These are phyloP conservation scores for Colletotrichum karsti DNA, from an alignment of 2,329 filamentous ascomycete species.

Conservation along the genomic window DNA sequence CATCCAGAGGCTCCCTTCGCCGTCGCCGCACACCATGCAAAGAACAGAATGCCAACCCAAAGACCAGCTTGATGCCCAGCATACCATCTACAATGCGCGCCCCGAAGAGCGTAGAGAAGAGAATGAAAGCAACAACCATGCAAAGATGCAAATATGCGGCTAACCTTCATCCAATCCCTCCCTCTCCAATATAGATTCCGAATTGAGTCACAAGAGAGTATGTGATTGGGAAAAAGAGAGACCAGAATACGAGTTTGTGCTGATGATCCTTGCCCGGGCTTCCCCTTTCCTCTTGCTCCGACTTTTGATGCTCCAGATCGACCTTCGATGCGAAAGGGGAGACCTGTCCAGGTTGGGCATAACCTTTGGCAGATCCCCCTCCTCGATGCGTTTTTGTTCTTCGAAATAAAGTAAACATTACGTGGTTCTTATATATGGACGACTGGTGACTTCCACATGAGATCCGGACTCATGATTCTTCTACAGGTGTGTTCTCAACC, in stretches of 20 bases:
- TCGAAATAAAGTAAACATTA: slow-evolving; percentile 30
- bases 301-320: background rate
- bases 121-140: background rate
- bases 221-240: no score
- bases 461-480: slow-evolving; percentile 28
- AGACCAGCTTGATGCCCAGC: slow-evolving; percentile 25
- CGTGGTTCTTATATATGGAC: slow-evolving; percentile 28
- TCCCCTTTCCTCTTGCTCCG: background rate
- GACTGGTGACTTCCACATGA: slow-evolving; percentile 14
- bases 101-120: background rate
- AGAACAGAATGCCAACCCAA: slow-evolving; percentile 21
- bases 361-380: background rate
- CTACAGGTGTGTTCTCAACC: slow-evolving; percentile 28
- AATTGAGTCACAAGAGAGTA: no score
- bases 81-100: background rate
- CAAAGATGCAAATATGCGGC: background rate
- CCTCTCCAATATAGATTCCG: slow-evolving; percentile 5
- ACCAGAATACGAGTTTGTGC: no score
- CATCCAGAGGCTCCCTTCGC: no score
- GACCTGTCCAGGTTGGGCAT: slow-evolving; percentile 8
- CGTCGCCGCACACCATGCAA: slow-evolving; percentile 3
- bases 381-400: slow-evolving; percentile 15
- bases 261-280: no score
- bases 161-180: background rate
- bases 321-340: background rate